phyloP scores from a whole-genome alignment of 192 early-diverging fungal species.

The Diversispora epigaea region DNA sequence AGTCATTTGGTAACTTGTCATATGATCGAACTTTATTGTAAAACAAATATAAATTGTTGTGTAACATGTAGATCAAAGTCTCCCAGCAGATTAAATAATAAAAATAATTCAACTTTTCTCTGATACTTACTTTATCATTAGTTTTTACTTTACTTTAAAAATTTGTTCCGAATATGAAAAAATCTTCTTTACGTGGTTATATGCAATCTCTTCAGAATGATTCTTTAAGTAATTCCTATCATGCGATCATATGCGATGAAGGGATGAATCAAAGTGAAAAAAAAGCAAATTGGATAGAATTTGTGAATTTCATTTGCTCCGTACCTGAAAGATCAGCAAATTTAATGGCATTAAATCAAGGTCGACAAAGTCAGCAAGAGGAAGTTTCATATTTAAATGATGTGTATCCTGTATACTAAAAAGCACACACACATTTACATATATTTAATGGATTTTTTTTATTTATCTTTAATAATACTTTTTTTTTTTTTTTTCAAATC shows the following conservation, averaged over 20 bases:
- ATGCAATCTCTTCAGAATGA: not conserved
- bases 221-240: not conserved
- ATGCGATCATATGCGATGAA: slow-evolving; percentile 5
- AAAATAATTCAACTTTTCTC: no score
- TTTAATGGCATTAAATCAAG: slow-evolving; percentile 2
- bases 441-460: not conserved
- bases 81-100: no score
- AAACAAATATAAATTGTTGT: no score
- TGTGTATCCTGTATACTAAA: slow-evolving; percentile 20
- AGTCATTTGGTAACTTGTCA: no score
- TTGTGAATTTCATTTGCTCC: not conserved
- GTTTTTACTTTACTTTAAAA: no score
- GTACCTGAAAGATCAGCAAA: slow-evolving; percentile 16
- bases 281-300: slow-evolving; percentile 13
- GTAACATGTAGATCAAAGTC: no score
- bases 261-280: not conserved
- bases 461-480: not conserved
- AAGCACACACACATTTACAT: not conserved
- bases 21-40: no score
- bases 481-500: not conserved
- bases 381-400: not conserved
- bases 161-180: no score
- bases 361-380: not conserved
- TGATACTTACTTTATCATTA: no score
- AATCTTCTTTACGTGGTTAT: no score